Conservation (phyloP, 2,329 filamentous ascomycete genomes). For the Chrysoporthe deuterocubensis region DNA sequence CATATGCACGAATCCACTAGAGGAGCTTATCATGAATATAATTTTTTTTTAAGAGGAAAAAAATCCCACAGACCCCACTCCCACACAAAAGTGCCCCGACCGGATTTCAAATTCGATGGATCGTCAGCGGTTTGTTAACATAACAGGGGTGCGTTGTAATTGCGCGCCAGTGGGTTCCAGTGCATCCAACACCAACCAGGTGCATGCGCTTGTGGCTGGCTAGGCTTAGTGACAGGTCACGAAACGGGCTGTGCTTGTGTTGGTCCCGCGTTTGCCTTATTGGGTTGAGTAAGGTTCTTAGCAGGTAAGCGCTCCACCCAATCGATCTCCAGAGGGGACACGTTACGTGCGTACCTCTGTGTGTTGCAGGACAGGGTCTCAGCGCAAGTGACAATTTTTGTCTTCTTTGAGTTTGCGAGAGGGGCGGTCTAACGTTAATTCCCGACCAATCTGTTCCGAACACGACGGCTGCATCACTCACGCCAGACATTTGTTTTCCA, state of each 20-base stretch:
- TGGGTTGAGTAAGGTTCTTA: background rate
- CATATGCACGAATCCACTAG: slow-evolving; percentile 8
- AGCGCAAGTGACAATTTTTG: background rate
- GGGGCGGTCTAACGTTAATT: slow-evolving; percentile 1
- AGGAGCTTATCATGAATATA: background rate
- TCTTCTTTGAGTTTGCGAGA: slow-evolving; percentile 9
- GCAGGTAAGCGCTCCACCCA: slow-evolving; percentile 4
- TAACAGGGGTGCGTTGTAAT: slow-evolving; percentile 6
- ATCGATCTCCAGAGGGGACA: background rate
- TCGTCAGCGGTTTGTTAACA: slow-evolving; percentile 5
- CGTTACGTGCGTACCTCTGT: background rate
- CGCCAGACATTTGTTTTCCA: background rate
- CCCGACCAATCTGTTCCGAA: slow-evolving; percentile 14
- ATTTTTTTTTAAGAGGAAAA: background rate
- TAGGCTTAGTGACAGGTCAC: slow-evolving; percentile 5
- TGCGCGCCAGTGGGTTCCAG: slow-evolving; percentile 6
- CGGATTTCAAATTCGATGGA: background rate
- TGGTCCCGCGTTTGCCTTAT: background rate
- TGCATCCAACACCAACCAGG: background rate
- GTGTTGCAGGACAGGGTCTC: background rate
- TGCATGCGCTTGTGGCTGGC: slow-evolving; percentile 7
- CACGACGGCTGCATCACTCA: slow-evolving; percentile 7
- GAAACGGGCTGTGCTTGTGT: background rate
- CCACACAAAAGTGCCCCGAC: background rate
- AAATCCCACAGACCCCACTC: background rate